phyloP scores from a whole-genome alignment of 176 grass and related monocot genomes.

The Rhynchospora pubera region DNA sequence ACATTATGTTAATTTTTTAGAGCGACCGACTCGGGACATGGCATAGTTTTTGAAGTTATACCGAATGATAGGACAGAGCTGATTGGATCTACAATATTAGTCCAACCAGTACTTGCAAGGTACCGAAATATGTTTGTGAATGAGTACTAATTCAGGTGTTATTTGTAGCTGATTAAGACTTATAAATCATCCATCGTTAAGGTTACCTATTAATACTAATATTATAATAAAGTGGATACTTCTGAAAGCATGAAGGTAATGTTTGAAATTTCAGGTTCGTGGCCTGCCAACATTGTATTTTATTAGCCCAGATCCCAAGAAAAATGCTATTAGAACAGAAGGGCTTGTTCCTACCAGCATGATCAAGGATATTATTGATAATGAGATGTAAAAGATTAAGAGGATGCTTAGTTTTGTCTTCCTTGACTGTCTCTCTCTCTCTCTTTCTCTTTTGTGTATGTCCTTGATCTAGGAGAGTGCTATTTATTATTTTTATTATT shows the following conservation, averaged over 20 bases:
- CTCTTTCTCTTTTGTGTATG: too few species aligned
- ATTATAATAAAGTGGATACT: neutral
- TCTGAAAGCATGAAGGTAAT: slow-evolving; percentile 2
- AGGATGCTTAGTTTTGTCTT: neutral
- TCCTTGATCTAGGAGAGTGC: neutral
- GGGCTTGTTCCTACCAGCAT: slow-evolving; percentile 53
- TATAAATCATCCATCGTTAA: neutral
- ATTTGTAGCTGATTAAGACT: neutral
- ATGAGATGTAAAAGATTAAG: slow-evolving; percentile 50
- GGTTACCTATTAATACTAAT: neutral
- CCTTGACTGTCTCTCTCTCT: neutral
- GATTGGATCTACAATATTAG: neutral
- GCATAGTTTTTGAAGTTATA: neutral
- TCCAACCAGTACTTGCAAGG: neutral
- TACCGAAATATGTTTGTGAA: neutral
- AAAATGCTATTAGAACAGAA: slow-evolving; percentile 66
- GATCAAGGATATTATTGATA: slow-evolving; percentile 74
- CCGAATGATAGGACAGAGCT: neutral
- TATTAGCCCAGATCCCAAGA: slow-evolving; percentile 61
- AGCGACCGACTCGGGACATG: neutral
- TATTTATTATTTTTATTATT: neutral
- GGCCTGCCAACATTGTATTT: slow-evolving; percentile 82
- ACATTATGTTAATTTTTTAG: neutral
- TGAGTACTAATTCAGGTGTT: neutral
- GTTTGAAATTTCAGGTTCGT: slow-evolving; percentile 37